Evolutionary conservation across 2,329 filamentous ascomycete genomes (phyloP), one percentile per base, ranked within the genome.

Genomic region (Claviceps sp.): DNA sequence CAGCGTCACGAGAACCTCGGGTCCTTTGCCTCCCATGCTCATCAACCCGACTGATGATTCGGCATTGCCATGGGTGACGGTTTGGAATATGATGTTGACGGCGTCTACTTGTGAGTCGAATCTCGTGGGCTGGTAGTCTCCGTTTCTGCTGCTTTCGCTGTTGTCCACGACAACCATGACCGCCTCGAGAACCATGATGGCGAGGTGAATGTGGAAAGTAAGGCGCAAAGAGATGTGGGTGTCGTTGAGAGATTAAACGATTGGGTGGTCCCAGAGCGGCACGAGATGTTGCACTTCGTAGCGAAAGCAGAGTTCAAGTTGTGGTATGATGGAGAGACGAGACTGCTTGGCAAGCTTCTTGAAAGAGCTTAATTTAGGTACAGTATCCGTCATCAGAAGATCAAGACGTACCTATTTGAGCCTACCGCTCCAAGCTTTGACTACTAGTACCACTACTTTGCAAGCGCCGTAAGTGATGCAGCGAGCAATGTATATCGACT

Each of bases 161-260:
- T 97, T 98, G 79, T 98, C 93, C 64, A 97, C 88, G 78, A 97
- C 84, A 70, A 98, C 88, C 90, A 98, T 97, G 57, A 95, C 94
- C 74, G 93, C 94, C 83, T 98, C 93, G 71, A 98, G 84, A 72
- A 85, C 87, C 93, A 98, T 98, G 66, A 78, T 90, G 82, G 69
- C 71, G 69, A 69, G 69, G 62, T 57, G 56, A 56, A 54, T 5
- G 13, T 11, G 4, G 4, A 7, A 42, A 38, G 14, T 11, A 23
- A 11, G 6, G 44, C 34, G 23, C 45, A 8, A 26, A 16, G 16
- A 37, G 22, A 44, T 5, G 46, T 47, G 37, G 8, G 13, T 5
- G 13, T 34, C 20, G 20, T 44, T 16, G 11, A 9, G 1, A 13
- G 14, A 2, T 4, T 7, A 5, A 11, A 36, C 23, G 5, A n/a